Evolutionary conservation across 164 flowering plant species (phyloP).

Genomic region (Aristolochia fimbriata): DNA sequence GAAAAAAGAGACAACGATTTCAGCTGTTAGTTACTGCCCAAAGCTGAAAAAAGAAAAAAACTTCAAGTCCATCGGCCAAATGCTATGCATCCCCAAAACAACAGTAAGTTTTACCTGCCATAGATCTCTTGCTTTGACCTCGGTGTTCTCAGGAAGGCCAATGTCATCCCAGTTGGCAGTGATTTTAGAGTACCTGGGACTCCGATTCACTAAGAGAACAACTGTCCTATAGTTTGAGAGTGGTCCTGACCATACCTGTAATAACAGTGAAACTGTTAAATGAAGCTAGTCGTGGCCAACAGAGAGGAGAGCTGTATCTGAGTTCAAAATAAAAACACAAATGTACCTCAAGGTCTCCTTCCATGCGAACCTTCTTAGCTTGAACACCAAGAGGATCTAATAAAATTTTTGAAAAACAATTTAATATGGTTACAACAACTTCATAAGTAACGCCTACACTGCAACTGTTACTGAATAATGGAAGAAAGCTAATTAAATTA

Average conservation of each 20-base stretch:
- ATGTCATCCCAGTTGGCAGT: constrained; percentile 50
- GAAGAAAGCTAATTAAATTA: too few species aligned
- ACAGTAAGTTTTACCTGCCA: constrained; percentile 51
- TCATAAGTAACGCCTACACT: too few species aligned
- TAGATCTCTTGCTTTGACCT: constrained; percentile 43
- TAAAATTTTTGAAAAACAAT: not conserved
- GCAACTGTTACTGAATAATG: too few species aligned
- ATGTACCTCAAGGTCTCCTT: constrained; percentile 64
- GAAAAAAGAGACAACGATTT: not conserved
- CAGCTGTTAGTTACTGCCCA: not conserved
- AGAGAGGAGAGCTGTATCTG: not conserved
- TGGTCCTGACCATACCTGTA: constrained; percentile 77
- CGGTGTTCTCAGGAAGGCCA: constrained; percentile 29
- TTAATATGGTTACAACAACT: too few species aligned
- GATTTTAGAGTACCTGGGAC: constrained; percentile 30
- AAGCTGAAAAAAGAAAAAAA: not conserved
- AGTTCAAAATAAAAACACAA: not conserved
- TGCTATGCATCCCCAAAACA: not conserved
- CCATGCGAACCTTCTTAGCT: constrained; percentile 64
- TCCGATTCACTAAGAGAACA: constrained; percentile 55
- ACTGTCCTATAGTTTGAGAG: constrained; percentile 32
- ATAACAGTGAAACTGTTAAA: not conserved
- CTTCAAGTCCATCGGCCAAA: not conserved
- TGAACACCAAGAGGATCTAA: constrained; percentile 67
- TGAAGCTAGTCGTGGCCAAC: not conserved